Evolutionary conservation across 2,329 filamentous ascomycete genomes (phyloP).

Genomic region (Cladosporium phlei): DNA sequence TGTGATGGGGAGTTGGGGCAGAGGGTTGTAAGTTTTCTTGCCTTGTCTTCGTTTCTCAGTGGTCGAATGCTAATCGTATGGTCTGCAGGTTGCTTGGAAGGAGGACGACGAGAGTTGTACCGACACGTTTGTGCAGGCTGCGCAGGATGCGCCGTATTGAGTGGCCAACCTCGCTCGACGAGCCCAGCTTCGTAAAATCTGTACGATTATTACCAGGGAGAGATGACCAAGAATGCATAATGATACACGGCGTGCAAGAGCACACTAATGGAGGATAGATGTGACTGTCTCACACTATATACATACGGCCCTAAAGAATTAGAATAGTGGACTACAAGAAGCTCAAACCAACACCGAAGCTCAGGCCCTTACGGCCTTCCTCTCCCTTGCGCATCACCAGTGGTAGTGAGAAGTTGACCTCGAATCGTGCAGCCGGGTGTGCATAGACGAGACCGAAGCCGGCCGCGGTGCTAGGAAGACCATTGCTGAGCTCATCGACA

Average conservation of each 20-base stretch:
- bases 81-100: conserved; percentile 34
- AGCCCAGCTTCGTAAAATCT: too few relatives aligned
- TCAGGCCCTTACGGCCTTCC: conserved; percentile 82
- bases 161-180: too few relatives aligned
- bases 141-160: conserved; percentile 35
- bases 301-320: not conserved
- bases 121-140: conserved; percentile 37
- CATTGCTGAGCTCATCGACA: conserved; percentile 65
- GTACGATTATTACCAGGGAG: too few relatives aligned
- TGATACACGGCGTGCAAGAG: not conserved
- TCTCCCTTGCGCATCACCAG: conserved; percentile 77
- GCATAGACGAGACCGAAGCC: conserved; percentile 91
- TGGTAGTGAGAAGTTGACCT: conserved; percentile 91
- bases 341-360: conserved; percentile 93
- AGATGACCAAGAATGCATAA: not conserved
- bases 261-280: too few relatives aligned
- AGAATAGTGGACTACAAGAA: conserved; percentile 64
- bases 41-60: not conserved
- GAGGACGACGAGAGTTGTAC: conserved; percentile 32
- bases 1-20: conserved; percentile 32
- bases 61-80: not conserved
- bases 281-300: not conserved
- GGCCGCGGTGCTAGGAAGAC: conserved; percentile 77
- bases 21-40: conserved; percentile 29
- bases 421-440: conserved; percentile 86